Base-by-base conservation (phyloP, 257 asterid species). In the Capsicum pubescens region DNA sequence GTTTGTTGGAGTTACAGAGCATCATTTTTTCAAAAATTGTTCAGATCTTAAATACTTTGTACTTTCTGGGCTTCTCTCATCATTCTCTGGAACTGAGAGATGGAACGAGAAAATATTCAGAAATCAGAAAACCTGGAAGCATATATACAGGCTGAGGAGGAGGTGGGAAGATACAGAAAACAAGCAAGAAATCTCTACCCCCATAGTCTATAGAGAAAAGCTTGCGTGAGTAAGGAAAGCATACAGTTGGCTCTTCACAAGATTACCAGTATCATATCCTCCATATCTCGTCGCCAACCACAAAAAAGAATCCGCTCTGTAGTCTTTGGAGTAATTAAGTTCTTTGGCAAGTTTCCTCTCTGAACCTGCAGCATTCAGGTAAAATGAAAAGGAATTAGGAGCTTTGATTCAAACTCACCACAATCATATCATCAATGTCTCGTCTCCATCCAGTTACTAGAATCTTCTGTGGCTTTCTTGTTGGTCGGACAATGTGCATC, bases 381-480 rank as follows among this genome's bases (percentile, higher is more conserved):
- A 91, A 92, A 93, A 93, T 89, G 86, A 91, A 88, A 87, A 89
- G 81, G 86, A 92, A 91, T 94, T 90, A 93, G 98, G 93, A 88
- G 94, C 90, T 88, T 88, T 86, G 81, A 87, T 86, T 66, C 72
- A 90, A 91, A 88, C 95, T 94, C 92, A 94, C 98, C 97, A 93
- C 97, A 94, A 94, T 92, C 98, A 94, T 93, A 93, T 94, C 98
- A 94, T 93, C 97, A 91, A 92, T 89, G 95, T 94, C 97, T 88
- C 95, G 91, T 88, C 97, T 91, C 97, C 98, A 93, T 94, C 97
- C 98, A 92, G 94, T 90, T 85, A 94, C 97, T 92, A 94, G 97
- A 89, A 93, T 92, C 97, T 93, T 94, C 97, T 92, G 97, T 88
- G 97, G 91, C 95, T 85, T 90, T 92, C 92, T 93, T 90, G 92